Evolutionary conservation across 805 yeast species (phyloP), one percentile per base, ranked within the genome.

Genomic region (Blastobotrys americana): DNA sequence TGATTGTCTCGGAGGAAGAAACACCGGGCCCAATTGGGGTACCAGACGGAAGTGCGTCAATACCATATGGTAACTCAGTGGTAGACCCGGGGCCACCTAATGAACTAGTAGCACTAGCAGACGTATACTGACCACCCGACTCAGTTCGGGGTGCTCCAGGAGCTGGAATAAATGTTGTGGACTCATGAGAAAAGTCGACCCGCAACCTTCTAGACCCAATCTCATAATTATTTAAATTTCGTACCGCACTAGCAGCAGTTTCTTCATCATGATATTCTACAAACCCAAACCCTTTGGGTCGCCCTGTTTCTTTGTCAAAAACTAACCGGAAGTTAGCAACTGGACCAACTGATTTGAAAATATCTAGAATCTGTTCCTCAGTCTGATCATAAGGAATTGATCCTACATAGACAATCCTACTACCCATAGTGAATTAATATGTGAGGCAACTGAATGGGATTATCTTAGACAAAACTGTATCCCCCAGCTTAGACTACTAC

Each of bases 381-480:
- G 96, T 84, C 58, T 84, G 87, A 57, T 90, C 97, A 59, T 80
- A 87, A 1, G 97, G 97, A 33, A 90, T 84, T 13, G 86, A 82
- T 2, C 96, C 95, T 35, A 89, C 76, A 56, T 84, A 84, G 2
- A 87, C 82, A 27, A 75, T 76, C 55, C 55, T 25, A 8, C 10
- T 8, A 8, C 10, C 13, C 31, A 25, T 50, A n/a, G n/a, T n/a
- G n/a, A n/a, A n/a, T n/a, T n/a, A n/a, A n/a, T n/a, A n/a, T n/a
- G n/a, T n/a, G n/a, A n/a, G n/a, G n/a, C n/a, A n/a, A n/a, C n/a
- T n/a, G n/a, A n/a, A n/a, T n/a, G n/a, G n/a, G n/a, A n/a, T n/a
- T n/a, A n/a, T n/a, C n/a, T n/a, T n/a, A n/a, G n/a, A n/a, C n/a
- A n/a, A n/a, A n/a, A n/a, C n/a, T n/a, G n/a, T n/a, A n/a, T n/a